Conservation (phyloP, 495 filamentous ascomycete species). For the Pseudotulostoma volvatum region DNA sequence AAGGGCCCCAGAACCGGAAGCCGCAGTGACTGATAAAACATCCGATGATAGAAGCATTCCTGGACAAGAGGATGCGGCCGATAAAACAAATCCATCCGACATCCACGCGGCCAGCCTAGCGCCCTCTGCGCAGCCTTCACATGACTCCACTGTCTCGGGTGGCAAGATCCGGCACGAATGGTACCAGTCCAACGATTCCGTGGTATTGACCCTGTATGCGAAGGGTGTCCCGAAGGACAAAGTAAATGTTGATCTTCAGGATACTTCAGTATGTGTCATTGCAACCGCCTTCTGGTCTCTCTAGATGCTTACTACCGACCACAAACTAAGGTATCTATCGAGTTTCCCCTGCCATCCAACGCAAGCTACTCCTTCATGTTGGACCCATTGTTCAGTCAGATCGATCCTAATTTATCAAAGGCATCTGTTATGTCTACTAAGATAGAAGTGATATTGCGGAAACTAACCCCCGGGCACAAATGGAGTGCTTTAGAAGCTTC, state of each 20-base stretch:
- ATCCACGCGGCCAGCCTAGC: slow-evolving; percentile 2
- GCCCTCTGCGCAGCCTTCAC: slow-evolving; percentile 4
- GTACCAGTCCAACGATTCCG: slow-evolving; percentile 53
- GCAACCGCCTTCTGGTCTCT: not conserved
- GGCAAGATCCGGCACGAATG: slow-evolving; percentile 61
- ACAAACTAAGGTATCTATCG: slow-evolving; percentile 35
- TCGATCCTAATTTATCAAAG: slow-evolving; percentile 43
- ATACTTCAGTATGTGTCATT: slow-evolving; percentile 26
- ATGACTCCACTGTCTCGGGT: slow-evolving; percentile 4
- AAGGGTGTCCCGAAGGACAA: slow-evolving; percentile 55
- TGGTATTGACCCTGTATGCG: slow-evolving; percentile 53
- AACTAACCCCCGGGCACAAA: slow-evolving; percentile 49
- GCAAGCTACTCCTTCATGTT: slow-evolving; percentile 51
- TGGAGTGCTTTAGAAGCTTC: slow-evolving; percentile 56
- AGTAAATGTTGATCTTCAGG: slow-evolving; percentile 39
- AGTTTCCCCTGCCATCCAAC: slow-evolving; percentile 47
- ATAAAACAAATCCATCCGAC: slow-evolving; percentile 3
- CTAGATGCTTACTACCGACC: slow-evolving; percentile 8
- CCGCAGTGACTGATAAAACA: slow-evolving; percentile 1
- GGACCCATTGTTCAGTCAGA: slow-evolving; percentile 49
- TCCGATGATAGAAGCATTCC: not conserved
- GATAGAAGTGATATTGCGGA: slow-evolving; percentile 65
- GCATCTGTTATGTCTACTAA: slow-evolving; percentile 60
- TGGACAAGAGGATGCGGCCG: slow-evolving; percentile 1
- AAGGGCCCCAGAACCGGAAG: not conserved